phyloP scores from a whole-genome alignment of 2,329 filamentous ascomycete genomes.

The Ophiostoma pallidulum region DNA sequence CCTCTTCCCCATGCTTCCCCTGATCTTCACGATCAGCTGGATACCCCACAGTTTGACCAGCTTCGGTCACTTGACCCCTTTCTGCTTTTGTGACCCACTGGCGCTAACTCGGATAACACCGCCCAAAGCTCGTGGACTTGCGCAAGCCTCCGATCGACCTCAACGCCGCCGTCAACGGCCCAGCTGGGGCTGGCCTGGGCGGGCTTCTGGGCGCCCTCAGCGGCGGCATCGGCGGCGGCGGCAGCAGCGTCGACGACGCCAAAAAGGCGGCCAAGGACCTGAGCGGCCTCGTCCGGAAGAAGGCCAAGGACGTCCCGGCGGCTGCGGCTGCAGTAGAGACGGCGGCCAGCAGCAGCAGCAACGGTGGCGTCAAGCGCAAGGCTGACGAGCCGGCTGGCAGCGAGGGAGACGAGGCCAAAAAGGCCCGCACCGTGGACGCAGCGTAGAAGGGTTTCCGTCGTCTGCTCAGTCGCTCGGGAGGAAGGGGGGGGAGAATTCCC shows the following conservation, averaged over 20 bases:
- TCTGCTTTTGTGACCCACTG: not conserved
- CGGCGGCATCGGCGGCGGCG: conserved; percentile 32
- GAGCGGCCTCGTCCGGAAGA: conserved; percentile 63
- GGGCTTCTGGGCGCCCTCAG: conserved; percentile 50
- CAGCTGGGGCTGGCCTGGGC: conserved; percentile 38
- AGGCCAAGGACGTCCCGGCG: conserved; percentile 31
- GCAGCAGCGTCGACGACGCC: conserved; percentile 58
- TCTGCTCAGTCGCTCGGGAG: too few species aligned
- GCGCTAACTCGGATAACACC: not conserved
- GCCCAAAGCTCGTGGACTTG: conserved; percentile 55
- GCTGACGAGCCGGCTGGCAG: conserved; percentile 26
- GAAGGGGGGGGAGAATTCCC: too few species aligned
- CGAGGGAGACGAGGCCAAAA: conserved; percentile 27
- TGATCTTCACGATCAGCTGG: not conserved
- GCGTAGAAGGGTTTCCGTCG: too few species aligned
- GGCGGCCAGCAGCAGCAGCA: conserved; percentile 20
- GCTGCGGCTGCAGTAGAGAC: conserved; percentile 20
- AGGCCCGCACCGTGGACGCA: conserved; percentile 19
- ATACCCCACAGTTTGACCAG: not conserved
- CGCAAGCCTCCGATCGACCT: conserved; percentile 52
- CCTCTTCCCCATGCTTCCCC: not conserved
- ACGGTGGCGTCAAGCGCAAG: conserved; percentile 35
- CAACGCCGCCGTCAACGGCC: conserved; percentile 43
- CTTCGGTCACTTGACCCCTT: not conserved
- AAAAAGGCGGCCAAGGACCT: conserved; percentile 67